Base-by-base conservation (phyloP, 1,284 basidiomycete species). In the Ceratobasidium sp. region DNA sequence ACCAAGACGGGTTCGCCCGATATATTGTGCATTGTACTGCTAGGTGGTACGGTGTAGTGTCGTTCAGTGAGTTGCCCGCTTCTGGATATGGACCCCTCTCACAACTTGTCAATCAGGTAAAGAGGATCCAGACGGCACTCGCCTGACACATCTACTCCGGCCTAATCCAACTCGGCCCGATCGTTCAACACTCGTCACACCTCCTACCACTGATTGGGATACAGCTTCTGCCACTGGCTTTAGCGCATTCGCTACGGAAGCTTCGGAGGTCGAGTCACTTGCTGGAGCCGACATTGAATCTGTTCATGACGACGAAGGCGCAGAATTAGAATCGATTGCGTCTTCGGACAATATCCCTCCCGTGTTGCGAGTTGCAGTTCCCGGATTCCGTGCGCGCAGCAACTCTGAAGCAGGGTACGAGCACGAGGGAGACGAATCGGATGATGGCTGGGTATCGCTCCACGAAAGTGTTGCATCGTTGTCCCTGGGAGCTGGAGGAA, bases 21-120 rank as follows among this genome's bases (percentile, higher is more conserved):
- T 92, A 91, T 74, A 84, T 92, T 54, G 86, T 92, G 6, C 91
- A 93, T 73, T 92, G 90, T 73, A 88, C 89, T 71, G 90, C 90
- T 52, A 82, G 91, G 42, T 92, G 89, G 77, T 85, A 92, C 76
- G 86, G 86, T 69, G 78, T 92, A 65, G 87, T 92, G 72, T 90
- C 88, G 77, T 93, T 87, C 81, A 92, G 91, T 91, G 76, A 75
- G 90, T 83, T n/a, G 22, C 45, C 25, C 34, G 20, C 55, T 43
- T 10, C 45, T 69, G 52, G 40, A 56, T 54, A 17, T 52, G 57
- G 56, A 40, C 25, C 25, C 57, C 31, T 27, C 32, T 42, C 20
- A 54, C 40, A 1, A 32, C 25, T 62, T n/a, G 32, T 20, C 13
- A 25, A 32, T 42, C 71, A 92, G 90, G 90, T 79, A 92, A 89